These are phyloP conservation scores for Rhinocladiella mackenziei DNA, from an alignment of 2,329 filamentous ascomycete species.

Conservation along the genomic window DNA sequence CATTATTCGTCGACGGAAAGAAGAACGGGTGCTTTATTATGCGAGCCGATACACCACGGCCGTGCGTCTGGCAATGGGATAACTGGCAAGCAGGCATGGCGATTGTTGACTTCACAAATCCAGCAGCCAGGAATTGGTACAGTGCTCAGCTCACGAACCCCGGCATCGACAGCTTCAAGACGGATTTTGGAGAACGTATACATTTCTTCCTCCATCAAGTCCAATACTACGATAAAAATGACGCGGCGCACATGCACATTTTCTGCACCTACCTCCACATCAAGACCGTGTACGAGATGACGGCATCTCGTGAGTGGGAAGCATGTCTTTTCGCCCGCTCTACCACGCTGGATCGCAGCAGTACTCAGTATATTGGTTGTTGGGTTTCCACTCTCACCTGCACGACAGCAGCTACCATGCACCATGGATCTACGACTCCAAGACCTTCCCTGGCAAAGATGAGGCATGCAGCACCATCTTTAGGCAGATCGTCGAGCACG, in stretches of 20 bases:
- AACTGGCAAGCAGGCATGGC: constrained; percentile 75
- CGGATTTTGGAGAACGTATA: constrained; percentile 71
- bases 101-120: constrained; percentile 70
- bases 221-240: constrained; percentile 58
- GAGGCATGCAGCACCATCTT: constrained; percentile 58
- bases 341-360: constrained; percentile 65
- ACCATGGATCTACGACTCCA: constrained; percentile 67
- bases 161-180: constrained; percentile 70
- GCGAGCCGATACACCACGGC: constrained; percentile 58
- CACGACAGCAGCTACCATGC: constrained; percentile 71
- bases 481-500: constrained; percentile 50
- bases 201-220: constrained; percentile 54
- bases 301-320: constrained; percentile 32
- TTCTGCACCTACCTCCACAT: constrained; percentile 73
- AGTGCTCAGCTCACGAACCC: constrained; percentile 61
- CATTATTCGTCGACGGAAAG: constrained; percentile 60
- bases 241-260: constrained; percentile 69
- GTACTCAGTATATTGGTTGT: constrained; percentile 66
- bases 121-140: constrained; percentile 64
- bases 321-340: constrained; percentile 58
- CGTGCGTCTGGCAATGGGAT: constrained; percentile 66
- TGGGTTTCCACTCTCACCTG: constrained; percentile 66
- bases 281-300: constrained; percentile 63
- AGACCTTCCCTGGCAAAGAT: constrained; percentile 23
- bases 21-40: constrained; percentile 65